Conservation (phyloP, 331 rosid species). For the Malus hybrid region DNA sequence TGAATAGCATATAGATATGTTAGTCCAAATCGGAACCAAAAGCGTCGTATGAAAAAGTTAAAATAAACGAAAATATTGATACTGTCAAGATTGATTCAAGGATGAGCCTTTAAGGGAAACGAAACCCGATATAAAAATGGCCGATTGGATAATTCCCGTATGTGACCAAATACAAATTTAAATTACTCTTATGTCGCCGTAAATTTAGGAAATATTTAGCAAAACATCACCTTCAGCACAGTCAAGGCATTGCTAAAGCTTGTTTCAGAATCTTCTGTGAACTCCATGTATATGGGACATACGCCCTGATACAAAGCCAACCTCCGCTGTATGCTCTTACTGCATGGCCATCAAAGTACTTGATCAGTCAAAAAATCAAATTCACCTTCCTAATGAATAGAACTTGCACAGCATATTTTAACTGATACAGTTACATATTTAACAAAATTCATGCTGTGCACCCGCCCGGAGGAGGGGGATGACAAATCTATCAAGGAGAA, state of each 20-base stretch:
- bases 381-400: neutral
- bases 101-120: neutral
- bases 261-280: slow-evolving; percentile 83
- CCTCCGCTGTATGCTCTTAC: slow-evolving; percentile 76
- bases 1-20: neutral
- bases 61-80: neutral
- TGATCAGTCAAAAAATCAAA: no score
- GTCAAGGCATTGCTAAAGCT: slow-evolving; percentile 63
- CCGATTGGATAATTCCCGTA: no score
- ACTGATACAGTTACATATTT: neutral
- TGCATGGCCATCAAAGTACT: slow-evolving; percentile 32
- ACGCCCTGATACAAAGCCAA: slow-evolving; percentile 91
- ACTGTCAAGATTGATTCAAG: neutral
- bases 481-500: no score
- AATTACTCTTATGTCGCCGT: no score
- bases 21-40: neutral
- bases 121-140: no score
- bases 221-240: slow-evolving; percentile 50
- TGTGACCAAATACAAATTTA: no score
- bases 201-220: neutral
- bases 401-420: neutral
- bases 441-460: neutral
- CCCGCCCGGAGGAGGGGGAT: no score
- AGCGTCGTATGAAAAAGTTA: neutral
- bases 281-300: slow-evolving; percentile 81